phyloP scores from a whole-genome alignment of 1,284 basidiomycete genomes.

The Termitomyces sp. region DNA sequence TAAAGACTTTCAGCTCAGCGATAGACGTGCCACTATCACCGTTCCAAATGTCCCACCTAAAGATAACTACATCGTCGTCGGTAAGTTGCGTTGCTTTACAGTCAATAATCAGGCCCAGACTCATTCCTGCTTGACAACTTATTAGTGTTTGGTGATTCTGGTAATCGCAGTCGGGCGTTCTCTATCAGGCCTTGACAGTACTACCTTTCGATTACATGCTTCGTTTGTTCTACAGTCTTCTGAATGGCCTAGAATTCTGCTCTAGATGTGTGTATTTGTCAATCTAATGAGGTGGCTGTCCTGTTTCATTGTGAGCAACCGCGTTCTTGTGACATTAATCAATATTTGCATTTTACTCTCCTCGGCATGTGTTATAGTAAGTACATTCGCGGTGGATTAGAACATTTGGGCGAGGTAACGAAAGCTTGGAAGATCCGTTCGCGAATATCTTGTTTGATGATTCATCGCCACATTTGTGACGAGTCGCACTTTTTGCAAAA shows the following conservation, averaged over 20 bases:
- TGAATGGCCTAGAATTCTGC: not conserved
- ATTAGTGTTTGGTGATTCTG: slow-evolving; percentile 40
- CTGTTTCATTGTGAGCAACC: not conserved
- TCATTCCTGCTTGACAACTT: not conserved
- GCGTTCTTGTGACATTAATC: not conserved
- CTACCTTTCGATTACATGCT: slow-evolving; percentile 2
- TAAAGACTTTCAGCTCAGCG: slow-evolving; percentile 29
- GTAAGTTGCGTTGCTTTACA: slow-evolving; percentile 7
- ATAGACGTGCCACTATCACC: slow-evolving; percentile 23
- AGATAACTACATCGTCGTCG: slow-evolving; percentile 15
- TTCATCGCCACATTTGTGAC: not conserved
- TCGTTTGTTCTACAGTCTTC: not conserved
- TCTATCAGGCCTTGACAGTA: slow-evolving; percentile 4
- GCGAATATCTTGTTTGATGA: slow-evolving; percentile 1
- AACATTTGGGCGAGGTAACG: not conserved
- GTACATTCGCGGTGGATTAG: not conserved
- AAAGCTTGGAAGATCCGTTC: slow-evolving; percentile 6
- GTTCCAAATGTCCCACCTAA: slow-evolving; percentile 26
- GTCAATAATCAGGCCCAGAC: not conserved
- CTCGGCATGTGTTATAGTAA: not conserved
- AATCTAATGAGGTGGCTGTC: not conserved
- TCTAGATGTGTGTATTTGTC: not conserved
- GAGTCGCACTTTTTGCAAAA: slow-evolving; percentile 1
- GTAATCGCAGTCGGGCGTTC: slow-evolving; percentile 35
- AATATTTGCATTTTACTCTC: not conserved